phyloP scores from a whole-genome alignment of 106 monocot genomes.

The Allium sativum region DNA sequence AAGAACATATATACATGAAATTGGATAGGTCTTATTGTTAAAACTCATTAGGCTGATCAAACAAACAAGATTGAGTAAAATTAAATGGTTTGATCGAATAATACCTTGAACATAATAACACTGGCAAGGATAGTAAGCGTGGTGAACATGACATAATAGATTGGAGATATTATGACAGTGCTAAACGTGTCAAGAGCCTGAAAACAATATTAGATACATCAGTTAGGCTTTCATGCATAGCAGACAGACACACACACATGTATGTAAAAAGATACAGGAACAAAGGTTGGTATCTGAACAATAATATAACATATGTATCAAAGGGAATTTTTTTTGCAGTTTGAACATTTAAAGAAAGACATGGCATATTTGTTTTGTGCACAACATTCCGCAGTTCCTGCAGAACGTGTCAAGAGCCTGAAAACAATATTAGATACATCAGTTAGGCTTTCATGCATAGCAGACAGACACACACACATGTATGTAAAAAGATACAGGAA shows the following conservation, averaged over 20 bases:
- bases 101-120: constrained; percentile 93
- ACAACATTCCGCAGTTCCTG: too few relatives aligned
- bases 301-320: too few relatives aligned
- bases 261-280: too few relatives aligned
- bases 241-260: neutral
- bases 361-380: too few relatives aligned
- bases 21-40: too few relatives aligned
- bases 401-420: constrained; percentile 78
- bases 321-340: too few relatives aligned
- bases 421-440: constrained; percentile 6
- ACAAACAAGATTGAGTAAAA: neutral
- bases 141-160: constrained; percentile 93
- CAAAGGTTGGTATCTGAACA: too few relatives aligned
- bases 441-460: neutral
- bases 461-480: neutral
- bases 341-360: too few relatives aligned
- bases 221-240: neutral
- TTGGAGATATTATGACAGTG: constrained; percentile 82
- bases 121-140: constrained; percentile 83
- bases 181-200: constrained; percentile 95
- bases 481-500: too few relatives aligned
- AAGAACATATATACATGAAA: neutral
- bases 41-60: too few relatives aligned
- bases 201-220: constrained; percentile 6
- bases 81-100: neutral